A percentile compares a stretch with the other conserved stretches of the same genome.
Evolutionary conservation across 2,329 filamentous ascomycete genomes (phyloP).

Genomic region (Aspergillus pseudonomiae): DNA sequence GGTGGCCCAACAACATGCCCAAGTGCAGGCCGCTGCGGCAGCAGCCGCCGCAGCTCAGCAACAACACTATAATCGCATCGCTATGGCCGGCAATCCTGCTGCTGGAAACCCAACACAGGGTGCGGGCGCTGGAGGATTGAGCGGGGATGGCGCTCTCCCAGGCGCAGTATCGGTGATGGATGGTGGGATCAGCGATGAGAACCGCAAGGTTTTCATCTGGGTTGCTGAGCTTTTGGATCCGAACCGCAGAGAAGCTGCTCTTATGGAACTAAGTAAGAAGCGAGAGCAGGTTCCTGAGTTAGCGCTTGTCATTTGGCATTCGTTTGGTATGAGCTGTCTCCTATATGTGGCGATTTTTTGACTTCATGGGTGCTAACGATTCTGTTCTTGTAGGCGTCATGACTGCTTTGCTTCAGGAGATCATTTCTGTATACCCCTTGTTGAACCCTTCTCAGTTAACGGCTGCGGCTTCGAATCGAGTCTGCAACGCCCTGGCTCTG

Average conservation of each 20-base stretch:
- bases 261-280: constrained; percentile 98
- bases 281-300: constrained; percentile 96
- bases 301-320: constrained; percentile 96
- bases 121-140: constrained; percentile 51
- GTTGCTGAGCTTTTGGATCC: constrained; percentile 90
- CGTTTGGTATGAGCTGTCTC: constrained; percentile 71
- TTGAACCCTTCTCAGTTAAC: constrained; percentile 96
- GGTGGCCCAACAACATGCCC: constrained; percentile 57
- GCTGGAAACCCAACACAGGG: constrained; percentile 37
- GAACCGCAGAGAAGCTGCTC: constrained; percentile 81
- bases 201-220: constrained; percentile 87
- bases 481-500: constrained; percentile 94
- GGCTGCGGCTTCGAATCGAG: constrained; percentile 93
- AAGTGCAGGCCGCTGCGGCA: constrained; percentile 52
- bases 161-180: constrained; percentile 55
- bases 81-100: constrained; percentile 64
- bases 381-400: constrained; percentile 73
- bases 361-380: constrained; percentile 18
- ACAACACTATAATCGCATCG: constrained; percentile 72
- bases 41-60: constrained; percentile 48
- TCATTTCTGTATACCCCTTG: constrained; percentile 96
- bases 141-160: constrained; percentile 40
- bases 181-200: constrained; percentile 79
- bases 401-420: constrained; percentile 96
- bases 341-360: constrained; percentile 8